phyloP scores from a whole-genome alignment of 495 filamentous ascomycete species.

The Entonaema liquescens region DNA sequence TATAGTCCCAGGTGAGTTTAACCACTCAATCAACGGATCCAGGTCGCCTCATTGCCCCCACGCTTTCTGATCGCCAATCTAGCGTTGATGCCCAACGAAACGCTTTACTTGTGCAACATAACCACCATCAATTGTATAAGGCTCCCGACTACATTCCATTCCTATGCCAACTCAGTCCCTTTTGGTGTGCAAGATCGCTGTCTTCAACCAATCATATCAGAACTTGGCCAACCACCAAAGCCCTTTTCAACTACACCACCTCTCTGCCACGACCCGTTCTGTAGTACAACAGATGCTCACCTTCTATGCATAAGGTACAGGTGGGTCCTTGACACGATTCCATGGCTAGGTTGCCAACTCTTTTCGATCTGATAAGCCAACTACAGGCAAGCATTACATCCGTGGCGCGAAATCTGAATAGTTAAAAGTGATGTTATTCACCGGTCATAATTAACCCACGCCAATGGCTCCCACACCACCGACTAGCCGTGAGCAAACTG shows the following conservation, averaged over 20 bases:
- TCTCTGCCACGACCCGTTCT: constrained; percentile 40
- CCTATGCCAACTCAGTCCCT: constrained; percentile 37
- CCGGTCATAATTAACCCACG: background rate
- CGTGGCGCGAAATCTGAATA: constrained; percentile 11
- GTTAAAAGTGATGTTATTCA: background rate
- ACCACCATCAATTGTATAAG: constrained; percentile 32
- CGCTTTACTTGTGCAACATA: constrained; percentile 16
- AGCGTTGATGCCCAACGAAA: constrained; percentile 41
- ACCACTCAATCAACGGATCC: constrained; percentile 20
- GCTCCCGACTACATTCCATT: constrained; percentile 25
- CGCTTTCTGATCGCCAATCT: constrained; percentile 35
- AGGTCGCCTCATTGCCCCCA: constrained; percentile 29
- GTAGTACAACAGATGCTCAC: constrained; percentile 36
- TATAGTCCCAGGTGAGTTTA: constrained; percentile 22
- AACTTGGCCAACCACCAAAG: constrained; percentile 19
- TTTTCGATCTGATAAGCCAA: constrained; percentile 7
- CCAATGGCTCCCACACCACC: background rate
- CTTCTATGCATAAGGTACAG: constrained; percentile 38
- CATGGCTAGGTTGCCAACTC: constrained; percentile 15
- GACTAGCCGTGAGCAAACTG: constrained; percentile 1
- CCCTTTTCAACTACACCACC: constrained; percentile 7
- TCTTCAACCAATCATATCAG: constrained; percentile 21
- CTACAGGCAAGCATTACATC: background rate
- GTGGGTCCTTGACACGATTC: constrained; percentile 25
- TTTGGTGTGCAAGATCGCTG: constrained; percentile 27